phyloP scores from a whole-genome alignment of 2,329 filamentous ascomycete genomes.

The Botrytis pseudocinerea region DNA sequence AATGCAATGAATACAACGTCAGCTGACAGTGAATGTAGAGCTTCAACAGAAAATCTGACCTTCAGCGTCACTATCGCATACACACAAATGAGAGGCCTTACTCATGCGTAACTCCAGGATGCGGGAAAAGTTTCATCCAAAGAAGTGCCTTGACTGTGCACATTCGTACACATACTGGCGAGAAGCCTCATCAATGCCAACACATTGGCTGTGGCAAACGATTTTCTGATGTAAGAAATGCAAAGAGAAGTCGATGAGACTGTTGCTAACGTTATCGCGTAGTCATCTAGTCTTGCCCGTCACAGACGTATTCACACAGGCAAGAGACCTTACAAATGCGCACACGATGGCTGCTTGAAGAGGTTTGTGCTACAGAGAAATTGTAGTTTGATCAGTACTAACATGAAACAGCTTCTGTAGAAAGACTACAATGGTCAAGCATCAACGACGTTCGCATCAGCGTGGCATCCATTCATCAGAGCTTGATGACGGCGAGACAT shows the following conservation, averaged over 20 bases:
- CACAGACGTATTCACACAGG: constrained; percentile 73
- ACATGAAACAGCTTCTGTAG: constrained; percentile 60
- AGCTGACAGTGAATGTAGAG: constrained; percentile 48
- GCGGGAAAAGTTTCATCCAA: constrained; percentile 71
- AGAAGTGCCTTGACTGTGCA: constrained; percentile 70
- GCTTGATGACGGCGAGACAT: constrained; percentile 42
- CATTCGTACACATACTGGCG: constrained; percentile 68
- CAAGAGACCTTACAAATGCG: constrained; percentile 66
- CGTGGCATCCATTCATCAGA: constrained; percentile 57
- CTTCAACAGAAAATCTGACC: constrained; percentile 71
- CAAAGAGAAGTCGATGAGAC: background rate
- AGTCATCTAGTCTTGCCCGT: constrained; percentile 43
- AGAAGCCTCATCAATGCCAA: constrained; percentile 70
- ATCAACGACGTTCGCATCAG: constrained; percentile 62
- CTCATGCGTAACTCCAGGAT: constrained; percentile 58
- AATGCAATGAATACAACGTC: background rate
- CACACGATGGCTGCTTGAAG: constrained; percentile 45
- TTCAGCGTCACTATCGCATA: constrained; percentile 69
- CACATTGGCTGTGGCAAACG: constrained; percentile 66
- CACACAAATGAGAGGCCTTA: constrained; percentile 72
- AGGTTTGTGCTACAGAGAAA: constrained; percentile 34
- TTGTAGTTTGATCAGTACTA: constrained; percentile 19
- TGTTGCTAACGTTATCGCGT: constrained; percentile 26
- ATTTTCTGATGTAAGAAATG: constrained; percentile 59
- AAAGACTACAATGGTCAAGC: constrained; percentile 71